Base-by-base conservation (phyloP, 805 yeast species). In the Wickerhamiella cacticola region DNA sequence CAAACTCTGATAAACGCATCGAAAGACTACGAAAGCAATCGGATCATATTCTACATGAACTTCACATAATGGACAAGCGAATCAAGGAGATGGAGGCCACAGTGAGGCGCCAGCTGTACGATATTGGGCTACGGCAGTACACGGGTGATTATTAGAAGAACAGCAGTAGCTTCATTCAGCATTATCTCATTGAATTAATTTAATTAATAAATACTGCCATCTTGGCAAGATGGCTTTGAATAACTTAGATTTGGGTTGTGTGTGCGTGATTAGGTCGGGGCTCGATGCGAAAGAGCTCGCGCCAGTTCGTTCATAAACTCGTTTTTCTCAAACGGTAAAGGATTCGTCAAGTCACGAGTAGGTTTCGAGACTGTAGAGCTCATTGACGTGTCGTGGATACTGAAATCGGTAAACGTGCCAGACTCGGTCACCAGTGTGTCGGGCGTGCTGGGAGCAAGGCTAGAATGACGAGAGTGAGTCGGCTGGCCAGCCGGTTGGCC, bases 291-390 rank as follows among this genome's bases (percentile, higher is more conserved):
- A 4, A 39, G 26, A 9, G 42, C 42, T n/a, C 29, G 28, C 19
- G 42, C 28, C 9, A 41, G 24, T 15, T 41, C 45, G 25, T 18
- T 41, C 45, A 41, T 41, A 16, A 41, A 41, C 10, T 22, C 22
- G 35, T 41, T 35, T 5, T 19, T 9, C 13, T 29, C 25, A n/a
- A 41, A 41, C 15, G 45, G 42, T 3, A 23, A 34, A 28, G 12
- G 29, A 8, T 4, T 18, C 25, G 24, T 41, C 35, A 41, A 25
- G 35, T 41, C 42, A n/a, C 19, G 29, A 12, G 21, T 21, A 5
- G 28, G 29, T 21, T 39, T 23, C 13, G 25, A 16, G 3, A 3
- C 23, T 16, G 16, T 2, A 19, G 22, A 18, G 22, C n/a, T 18
- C 18, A 15, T 26, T 7, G 43, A 16, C 9, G 15, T 24, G 10